A percentile compares a stretch with the other conserved stretches of the same genome.
phyloP scores from a whole-genome alignment of 164 flowering plant species.

The Chimonanthus praecox region DNA sequence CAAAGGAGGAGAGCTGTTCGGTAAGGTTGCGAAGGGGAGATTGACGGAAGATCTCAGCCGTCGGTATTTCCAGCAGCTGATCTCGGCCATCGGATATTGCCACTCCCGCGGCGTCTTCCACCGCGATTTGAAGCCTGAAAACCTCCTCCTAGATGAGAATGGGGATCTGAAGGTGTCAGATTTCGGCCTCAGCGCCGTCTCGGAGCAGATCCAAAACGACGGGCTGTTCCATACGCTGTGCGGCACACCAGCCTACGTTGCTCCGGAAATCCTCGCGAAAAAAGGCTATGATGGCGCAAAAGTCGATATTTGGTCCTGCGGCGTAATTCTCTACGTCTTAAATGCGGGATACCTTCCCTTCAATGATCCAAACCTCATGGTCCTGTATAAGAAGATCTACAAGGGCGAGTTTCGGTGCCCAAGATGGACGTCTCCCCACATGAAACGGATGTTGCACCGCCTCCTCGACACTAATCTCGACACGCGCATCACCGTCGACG shows the following conservation, averaged over 20 bases:
- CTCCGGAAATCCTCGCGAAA: slow-evolving; percentile 64
- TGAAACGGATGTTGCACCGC: slow-evolving; percentile 32
- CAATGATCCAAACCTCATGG: slow-evolving; percentile 58
- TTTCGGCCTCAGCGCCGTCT: slow-evolving; percentile 58
- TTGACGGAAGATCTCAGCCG: slow-evolving; percentile 64
- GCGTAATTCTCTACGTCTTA: slow-evolving; percentile 49
- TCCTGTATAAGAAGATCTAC: slow-evolving; percentile 58
- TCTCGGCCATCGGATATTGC: slow-evolving; percentile 63
- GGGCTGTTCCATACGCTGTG: slow-evolving; percentile 65
- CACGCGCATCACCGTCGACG: slow-evolving; percentile 46
- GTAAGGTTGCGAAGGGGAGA: slow-evolving; percentile 43
- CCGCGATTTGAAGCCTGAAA: slow-evolving; percentile 67
- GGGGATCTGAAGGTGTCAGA: slow-evolving; percentile 52
- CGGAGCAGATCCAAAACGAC: slow-evolving; percentile 43
- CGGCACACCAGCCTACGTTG: slow-evolving; percentile 71
- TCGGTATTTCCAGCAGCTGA: slow-evolving; percentile 57
- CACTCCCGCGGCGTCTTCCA: slow-evolving; percentile 67
- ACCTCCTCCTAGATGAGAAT: slow-evolving; percentile 63
- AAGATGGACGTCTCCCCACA: slow-evolving; percentile 57
- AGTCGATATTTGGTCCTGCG: slow-evolving; percentile 71
- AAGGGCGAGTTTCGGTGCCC: slow-evolving; percentile 59
- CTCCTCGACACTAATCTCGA: slow-evolving; percentile 54
- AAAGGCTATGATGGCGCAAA: slow-evolving; percentile 62
- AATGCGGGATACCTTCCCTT: slow-evolving; percentile 65
- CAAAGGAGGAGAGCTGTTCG: slow-evolving; percentile 67